Base-by-base conservation (phyloP, 495 filamentous ascomycete species). In the Penicillium bovifimosum region DNA sequence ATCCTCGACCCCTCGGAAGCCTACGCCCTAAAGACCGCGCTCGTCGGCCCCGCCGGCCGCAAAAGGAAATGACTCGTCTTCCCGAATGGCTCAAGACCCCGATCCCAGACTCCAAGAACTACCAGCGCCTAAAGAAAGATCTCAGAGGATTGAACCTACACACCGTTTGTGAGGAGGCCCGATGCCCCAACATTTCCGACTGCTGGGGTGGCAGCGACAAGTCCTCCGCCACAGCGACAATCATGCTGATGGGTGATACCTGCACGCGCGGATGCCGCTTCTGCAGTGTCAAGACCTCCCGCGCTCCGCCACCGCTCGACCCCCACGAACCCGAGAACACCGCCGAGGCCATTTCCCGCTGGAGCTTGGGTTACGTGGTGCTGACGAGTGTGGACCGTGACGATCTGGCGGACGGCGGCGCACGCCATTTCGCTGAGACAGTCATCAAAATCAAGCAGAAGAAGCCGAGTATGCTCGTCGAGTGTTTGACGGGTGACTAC, bases 161-260 rank as follows among this genome's bases (percentile, higher is more conserved):
- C 65, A 98, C 93, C 6, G 93, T 98, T 11, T 98, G 93, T 68
- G 93, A 98, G 72, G 95, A 98, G 73, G 93, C 93, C 13, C 81
- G 91, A 28, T 98, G 93, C 67, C 93, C 93, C 36, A 98, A 98
- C 67, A 97, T 98, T 45, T 89, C 86, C 55, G 90, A 96, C 67
- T 98, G 93, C 77, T 98, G 93, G 93, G 93, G 93, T 50, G 93
- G 93, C 31, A 79, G 73, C 59, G 82, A 86, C 68, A 96, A 96
- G 73, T 80, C 84, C 42, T 84, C 89, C 18, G 95, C 95, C 1
- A 98, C 93, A 24, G 93, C 95, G 0, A 98, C 93, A 8, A 97
- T 98, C 73, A 97, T 98, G 95, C 76, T 97, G 6, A 96, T 97
- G 92, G 93, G 93, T 55, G 93, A 98, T 63, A 96, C 93, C 6